Percentiles rank a stretch among this genome's conserved stretches.
Evolutionary conservation across 371 early-diverging fungal species (phyloP).

Genomic region (Haplosporangium sp.): DNA sequence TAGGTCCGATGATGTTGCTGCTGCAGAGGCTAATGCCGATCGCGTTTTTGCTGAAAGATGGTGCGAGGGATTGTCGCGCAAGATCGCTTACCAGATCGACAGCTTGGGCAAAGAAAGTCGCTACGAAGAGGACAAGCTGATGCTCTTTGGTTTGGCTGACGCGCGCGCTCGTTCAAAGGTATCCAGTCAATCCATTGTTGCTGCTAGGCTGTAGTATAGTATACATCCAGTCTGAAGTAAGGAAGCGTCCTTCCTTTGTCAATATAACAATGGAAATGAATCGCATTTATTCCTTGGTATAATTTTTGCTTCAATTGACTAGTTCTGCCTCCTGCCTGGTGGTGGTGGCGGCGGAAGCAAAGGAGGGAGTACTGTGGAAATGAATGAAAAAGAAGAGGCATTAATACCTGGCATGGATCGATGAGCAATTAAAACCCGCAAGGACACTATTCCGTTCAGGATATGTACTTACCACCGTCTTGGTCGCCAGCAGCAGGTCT

Average conservation of each 20-base stretch:
- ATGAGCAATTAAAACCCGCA: background rate
- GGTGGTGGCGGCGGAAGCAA: constrained; percentile 58
- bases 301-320: constrained; percentile 1
- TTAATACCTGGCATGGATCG: too few species aligned
- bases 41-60: constrained; percentile 37
- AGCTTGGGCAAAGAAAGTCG: constrained; percentile 22
- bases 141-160: constrained; percentile 46
- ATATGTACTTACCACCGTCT: constrained; percentile 25
- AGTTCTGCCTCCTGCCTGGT: constrained; percentile 38
- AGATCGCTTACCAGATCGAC: constrained; percentile 38
- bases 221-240: background rate
- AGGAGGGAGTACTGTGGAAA: constrained; percentile 18
- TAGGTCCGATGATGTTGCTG: background rate
- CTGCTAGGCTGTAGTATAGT: constrained; percentile 25
- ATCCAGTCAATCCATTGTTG: constrained; percentile 7
- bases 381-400: background rate
- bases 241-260: background rate
- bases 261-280: too few species aligned
- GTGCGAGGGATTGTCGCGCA: constrained; percentile 41
- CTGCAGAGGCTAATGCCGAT: constrained; percentile 28
- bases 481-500: constrained; percentile 23
- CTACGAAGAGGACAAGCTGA: constrained; percentile 48
- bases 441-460: background rate
- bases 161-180: constrained; percentile 12
- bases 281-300: too few species aligned